A percentile compares a stretch with the other conserved stretches of the same genome.
Conservation (phyloP, 768 basidiomycete species). For the Exidia glandulosa region DNA sequence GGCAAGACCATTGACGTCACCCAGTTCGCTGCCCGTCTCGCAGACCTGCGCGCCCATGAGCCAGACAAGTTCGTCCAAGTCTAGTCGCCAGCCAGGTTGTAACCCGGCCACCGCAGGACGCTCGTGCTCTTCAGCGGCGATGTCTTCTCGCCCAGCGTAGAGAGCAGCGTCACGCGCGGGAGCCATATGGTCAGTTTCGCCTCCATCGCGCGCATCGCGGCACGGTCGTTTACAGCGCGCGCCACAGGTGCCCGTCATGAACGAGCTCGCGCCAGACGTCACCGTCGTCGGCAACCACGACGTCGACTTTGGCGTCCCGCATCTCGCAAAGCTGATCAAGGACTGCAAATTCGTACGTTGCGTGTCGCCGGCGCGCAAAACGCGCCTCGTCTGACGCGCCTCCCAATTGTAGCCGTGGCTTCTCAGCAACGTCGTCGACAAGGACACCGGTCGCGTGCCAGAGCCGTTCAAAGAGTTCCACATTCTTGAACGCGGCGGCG, state of each 20-base stretch:
- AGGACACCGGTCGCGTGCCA: conserved; percentile 50
- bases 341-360: conserved; percentile 66
- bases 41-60: conserved; percentile 54
- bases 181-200: conserved; percentile 64
- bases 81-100: not conserved
- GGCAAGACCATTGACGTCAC: conserved; percentile 71
- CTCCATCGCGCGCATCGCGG: conserved; percentile 5
- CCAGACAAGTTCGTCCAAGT: conserved; percentile 21
- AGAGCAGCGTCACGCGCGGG: conserved; percentile 79
- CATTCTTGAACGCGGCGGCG: conserved; percentile 51
- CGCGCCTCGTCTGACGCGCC: conserved; percentile 46
- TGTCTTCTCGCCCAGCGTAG: conserved; percentile 76
- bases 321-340: conserved; percentile 39
- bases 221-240: not conserved
- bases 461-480: conserved; percentile 47
- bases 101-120: conserved; percentile 29
- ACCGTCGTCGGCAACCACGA: conserved; percentile 86
- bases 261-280: conserved; percentile 66
- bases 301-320: conserved; percentile 55
- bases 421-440: conserved; percentile 78
- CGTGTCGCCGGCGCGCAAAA: conserved; percentile 30
- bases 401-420: conserved; percentile 30
- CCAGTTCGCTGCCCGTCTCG: conserved; percentile 67
- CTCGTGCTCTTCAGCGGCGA: conserved; percentile 83
- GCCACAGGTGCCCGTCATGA: conserved; percentile 77